Percentiles rank a stretch among this genome's conserved stretches.
phyloP scores from a whole-genome alignment of 2,329 filamentous ascomycete genomes.

The Graphiopsis chlorocephala region DNA sequence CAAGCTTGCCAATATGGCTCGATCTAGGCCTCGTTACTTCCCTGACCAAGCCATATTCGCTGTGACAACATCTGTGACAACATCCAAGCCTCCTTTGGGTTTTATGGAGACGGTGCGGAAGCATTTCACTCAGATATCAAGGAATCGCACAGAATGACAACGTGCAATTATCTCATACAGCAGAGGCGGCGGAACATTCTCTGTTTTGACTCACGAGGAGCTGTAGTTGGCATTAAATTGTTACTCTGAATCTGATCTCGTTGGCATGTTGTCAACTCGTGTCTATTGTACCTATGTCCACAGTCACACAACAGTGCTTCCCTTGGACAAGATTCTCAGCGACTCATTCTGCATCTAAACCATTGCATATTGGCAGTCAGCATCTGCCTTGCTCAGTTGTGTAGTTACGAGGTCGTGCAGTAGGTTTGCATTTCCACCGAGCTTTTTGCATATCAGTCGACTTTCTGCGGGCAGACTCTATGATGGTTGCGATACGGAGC shows the following conservation, averaged over 20 bases:
- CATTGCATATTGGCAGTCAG: neutral
- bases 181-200: too few species aligned
- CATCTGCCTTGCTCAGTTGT: too few species aligned
- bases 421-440: neutral
- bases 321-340: neutral
- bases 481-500: neutral
- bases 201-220: neutral
- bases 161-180: neutral
- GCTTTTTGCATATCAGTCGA: neutral
- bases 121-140: neutral
- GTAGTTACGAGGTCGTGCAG: neutral
- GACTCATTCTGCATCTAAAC: neutral
- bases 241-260: neutral
- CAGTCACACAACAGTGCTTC: neutral
- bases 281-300: neutral
- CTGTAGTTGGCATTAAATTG: too few species aligned
- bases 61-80: neutral
- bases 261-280: neutral
- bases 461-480: neutral
- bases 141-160: too few species aligned
- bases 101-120: neutral
- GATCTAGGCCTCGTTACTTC: neutral
- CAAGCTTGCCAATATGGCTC: neutral
- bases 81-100: neutral
- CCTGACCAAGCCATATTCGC: neutral